Base-by-base conservation (phyloP, 2,329 filamentous ascomycete genomes). In the Penicillium sp. region DNA sequence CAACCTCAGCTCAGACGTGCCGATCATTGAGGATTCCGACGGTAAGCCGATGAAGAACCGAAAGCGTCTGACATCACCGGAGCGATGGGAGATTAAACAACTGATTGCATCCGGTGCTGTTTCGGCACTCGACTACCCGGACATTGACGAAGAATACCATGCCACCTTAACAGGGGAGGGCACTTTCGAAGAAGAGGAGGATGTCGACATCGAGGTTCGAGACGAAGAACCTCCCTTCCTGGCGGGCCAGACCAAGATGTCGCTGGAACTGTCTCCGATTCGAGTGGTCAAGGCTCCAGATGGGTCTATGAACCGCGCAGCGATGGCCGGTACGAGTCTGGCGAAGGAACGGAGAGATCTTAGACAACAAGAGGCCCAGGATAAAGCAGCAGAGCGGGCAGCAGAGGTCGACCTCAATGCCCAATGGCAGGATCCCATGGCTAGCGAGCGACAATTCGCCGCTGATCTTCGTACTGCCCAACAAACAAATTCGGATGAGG, bases 381-480 rank as follows among this genome's bases (percentile, higher is more conserved):
- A 91, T 78, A 81, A 91, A 79, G 81, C 86, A 5, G 90, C 92
- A 23, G 88, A 95, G 64, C 88, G 91, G 66, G 85, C 88, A 2
- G 82, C 88, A 0, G 90, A 93, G 70, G 90, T 95, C 35, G 93
- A 98, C 71, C 82, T 99, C 3, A 88, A 90, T 56, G 88, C 91
- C 13, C 93, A 97, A 76, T 99, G 96, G 96, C 91, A 97, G 61
- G 95, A 99, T 75, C 95, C 95, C 0, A 97, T 99, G 93, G 90
- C 92, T 1, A 91, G 95, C 66, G 88, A 93, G 74, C 86, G 91
- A 59, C 90, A 95, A 67, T 99, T 99, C 78, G 95, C 95, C 1
- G 90, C 90, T 67, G 95, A 98, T 67, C 76, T 98, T 54, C 87
- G 92, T 58, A 90, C 87, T 65, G 84, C 89, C 0, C 87, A 88